Base-by-base conservation (phyloP, 768 basidiomycete species). In the Mycena galopus region DNA sequence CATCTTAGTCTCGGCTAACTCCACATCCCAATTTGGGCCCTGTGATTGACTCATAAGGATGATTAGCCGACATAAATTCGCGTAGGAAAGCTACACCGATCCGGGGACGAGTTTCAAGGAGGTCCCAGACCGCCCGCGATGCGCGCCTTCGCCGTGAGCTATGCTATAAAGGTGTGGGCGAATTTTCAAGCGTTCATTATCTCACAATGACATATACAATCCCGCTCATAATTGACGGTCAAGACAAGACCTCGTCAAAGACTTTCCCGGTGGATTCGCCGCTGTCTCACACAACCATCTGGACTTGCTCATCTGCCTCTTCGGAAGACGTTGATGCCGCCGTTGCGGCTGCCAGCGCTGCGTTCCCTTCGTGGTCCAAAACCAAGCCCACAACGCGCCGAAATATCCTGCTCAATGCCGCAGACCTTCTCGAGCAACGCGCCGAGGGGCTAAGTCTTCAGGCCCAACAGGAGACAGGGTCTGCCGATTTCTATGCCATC, bases 351-450 rank as follows among this genome's bases (percentile, higher is more conserved):
- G 88, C 88, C 0, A 80, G 79, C 7, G 77, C 79, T 14, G 89
- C 88, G 7, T 87, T 88, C 80, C 79, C 79, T 63, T 80, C 82
- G 11, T 89, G 89, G 89, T 10, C 39, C 35, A 81, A 80, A 5
- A 78, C 79, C 1, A n/a, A n/a, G n/a, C 75, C 82, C 14, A 75
- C 78, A 33, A 72, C 81, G 39, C 79, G 85, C 58, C 84, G 88
- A 37, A 83, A 84, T 37, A 83, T 90, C 16, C 81, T 90, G 59
- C 78, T 87, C 57, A 86, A 83, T 70, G 89, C 87, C 8, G 86
- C 88, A 1, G 85, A 88, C 21, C 81, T 80, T 47, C 75, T 88
- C 39, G 67, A 76, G 8, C 76, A 82, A 58, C 73, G 81, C 2
- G 73, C 81, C 37, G 61, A 58, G 89, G 89, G 77, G 84, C 84